phyloP scores from a whole-genome alignment of 208 protist genomes.

The Kentomonas sorsogonicus region DNA sequence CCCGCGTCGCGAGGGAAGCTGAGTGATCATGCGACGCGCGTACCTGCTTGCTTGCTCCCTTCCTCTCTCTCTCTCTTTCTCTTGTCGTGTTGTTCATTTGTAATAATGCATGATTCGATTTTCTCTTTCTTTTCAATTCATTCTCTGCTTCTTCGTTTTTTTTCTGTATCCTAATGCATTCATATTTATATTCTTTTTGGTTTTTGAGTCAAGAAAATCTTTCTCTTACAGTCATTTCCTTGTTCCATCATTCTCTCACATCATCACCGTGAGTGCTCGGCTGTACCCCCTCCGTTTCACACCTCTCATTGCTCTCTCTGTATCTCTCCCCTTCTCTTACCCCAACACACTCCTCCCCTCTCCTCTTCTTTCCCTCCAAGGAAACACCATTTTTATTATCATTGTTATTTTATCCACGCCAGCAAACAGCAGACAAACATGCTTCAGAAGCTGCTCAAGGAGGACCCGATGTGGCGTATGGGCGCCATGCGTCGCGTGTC shows the following conservation, averaged over 20 bases:
- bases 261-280: too few species aligned
- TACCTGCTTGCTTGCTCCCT: not conserved
- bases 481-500: conserved; percentile 16
- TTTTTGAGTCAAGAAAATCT: too few species aligned
- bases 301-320: too few species aligned
- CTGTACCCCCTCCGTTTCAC: too few species aligned
- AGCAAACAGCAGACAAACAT: too few species aligned
- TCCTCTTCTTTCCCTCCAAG: not conserved
- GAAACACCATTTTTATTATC: not conserved
- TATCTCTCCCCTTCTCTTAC: too few species aligned
- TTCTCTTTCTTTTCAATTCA: not conserved
- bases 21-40: not conserved
- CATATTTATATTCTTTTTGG: too few species aligned
- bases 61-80: conserved; percentile 1
- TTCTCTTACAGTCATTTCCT: too few species aligned
- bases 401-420: conserved; percentile 1
- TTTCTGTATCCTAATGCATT: too few species aligned
- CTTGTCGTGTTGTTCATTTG: not conserved
- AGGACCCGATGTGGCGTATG: conserved; percentile 25
- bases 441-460: too few species aligned
- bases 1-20: too few species aligned
- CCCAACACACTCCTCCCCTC: not conserved
- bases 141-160: not conserved
- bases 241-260: too few species aligned
- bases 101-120: not conserved